Evolutionary conservation across 805 yeast species (phyloP), one percentile per base, ranked within the genome.

Genomic region (Cyberlindnera xishuangbannaensis): DNA sequence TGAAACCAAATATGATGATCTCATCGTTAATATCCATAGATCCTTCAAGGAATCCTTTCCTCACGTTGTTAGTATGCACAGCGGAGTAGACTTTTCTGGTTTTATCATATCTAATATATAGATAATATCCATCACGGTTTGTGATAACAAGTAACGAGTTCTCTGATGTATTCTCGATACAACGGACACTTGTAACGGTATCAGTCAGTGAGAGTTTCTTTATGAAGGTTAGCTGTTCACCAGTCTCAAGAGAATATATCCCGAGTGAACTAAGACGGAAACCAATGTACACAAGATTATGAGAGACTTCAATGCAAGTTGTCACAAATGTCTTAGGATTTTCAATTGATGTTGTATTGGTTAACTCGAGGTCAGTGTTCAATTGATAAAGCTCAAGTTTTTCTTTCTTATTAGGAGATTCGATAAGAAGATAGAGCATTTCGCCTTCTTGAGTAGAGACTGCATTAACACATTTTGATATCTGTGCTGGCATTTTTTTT

Each of bases 21-120:
- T 76, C 76, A 9, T 67, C 64, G 11, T 58, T 46, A 9, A 55
- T 30, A 4, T 59, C 45, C 36, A 62, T 66, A 0, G 80, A 74
- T 0, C 95, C 95, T 56, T 90, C 97, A 10, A 90, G 58, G 40
- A 81, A 82, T 0, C 96, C 95, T 41, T 76, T 73, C 23, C 83
- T 70, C 7, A 83, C 57, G 45, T 75, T 76, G 53, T 83, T 85
- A 15, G 74, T 66, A 32, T 72, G 80, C 9, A 69, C 45, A 4
- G 69, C 54, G 7, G 49, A 46, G 28, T 51, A 50, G 0, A 44
- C 43, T 23, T 34, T 27, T 0, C 34, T 36, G 7, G 19, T 5
- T 8, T 65, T 45, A 31, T 54, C 36, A 18, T 67, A 37, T 17
- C 48, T 43, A 9, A 65, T 36, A 40, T 71, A 65, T 46, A 70